Evolutionary conservation across 1,284 basidiomycete genomes (phyloP).

Genomic region (Boletus smithii): DNA sequence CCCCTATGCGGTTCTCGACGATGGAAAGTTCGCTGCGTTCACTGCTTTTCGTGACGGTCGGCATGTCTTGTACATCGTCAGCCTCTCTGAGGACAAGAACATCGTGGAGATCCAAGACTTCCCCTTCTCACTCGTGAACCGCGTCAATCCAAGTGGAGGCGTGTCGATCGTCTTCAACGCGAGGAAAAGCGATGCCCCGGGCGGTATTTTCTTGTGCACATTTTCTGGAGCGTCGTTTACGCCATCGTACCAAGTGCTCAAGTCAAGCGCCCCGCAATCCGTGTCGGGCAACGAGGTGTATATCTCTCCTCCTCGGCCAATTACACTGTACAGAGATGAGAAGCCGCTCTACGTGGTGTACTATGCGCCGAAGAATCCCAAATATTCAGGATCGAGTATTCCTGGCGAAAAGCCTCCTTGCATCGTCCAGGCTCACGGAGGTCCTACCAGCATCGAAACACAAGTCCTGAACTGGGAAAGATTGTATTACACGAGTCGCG

Average conservation of each 20-base stretch:
- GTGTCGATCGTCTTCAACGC: slow-evolving; percentile 26
- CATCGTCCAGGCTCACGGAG: slow-evolving; percentile 29
- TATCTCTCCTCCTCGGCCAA: slow-evolving; percentile 26
- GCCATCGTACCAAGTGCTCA: slow-evolving; percentile 26
- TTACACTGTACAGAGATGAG: slow-evolving; percentile 23
- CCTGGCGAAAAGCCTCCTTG: slow-evolving; percentile 30
- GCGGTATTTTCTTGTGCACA: slow-evolving; percentile 26
- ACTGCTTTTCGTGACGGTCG: slow-evolving; percentile 49
- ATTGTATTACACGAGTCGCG: slow-evolving; percentile 35
- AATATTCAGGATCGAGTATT: slow-evolving; percentile 29
- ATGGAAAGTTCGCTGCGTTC: slow-evolving; percentile 44
- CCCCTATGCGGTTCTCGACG: slow-evolving; percentile 47
- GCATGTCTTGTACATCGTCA: slow-evolving; percentile 47
- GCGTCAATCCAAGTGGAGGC: slow-evolving; percentile 39
- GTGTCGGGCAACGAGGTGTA: slow-evolving; percentile 22
- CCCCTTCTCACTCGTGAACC: slow-evolving; percentile 46
- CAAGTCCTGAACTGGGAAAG: slow-evolving; percentile 29
- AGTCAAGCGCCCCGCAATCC: slow-evolving; percentile 13
- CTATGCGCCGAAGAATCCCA: slow-evolving; percentile 30
- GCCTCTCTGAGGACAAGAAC: slow-evolving; percentile 35
- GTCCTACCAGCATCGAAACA: slow-evolving; percentile 26
- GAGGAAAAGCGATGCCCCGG: slow-evolving; percentile 24
- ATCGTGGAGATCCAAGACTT: slow-evolving; percentile 34
- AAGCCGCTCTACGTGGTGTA: slow-evolving; percentile 31
- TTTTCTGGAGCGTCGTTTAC: slow-evolving; percentile 21